These are phyloP conservation scores for Glebionis coronaria DNA, from an alignment of 129 eudicot species.

Conservation along the genomic window DNA sequence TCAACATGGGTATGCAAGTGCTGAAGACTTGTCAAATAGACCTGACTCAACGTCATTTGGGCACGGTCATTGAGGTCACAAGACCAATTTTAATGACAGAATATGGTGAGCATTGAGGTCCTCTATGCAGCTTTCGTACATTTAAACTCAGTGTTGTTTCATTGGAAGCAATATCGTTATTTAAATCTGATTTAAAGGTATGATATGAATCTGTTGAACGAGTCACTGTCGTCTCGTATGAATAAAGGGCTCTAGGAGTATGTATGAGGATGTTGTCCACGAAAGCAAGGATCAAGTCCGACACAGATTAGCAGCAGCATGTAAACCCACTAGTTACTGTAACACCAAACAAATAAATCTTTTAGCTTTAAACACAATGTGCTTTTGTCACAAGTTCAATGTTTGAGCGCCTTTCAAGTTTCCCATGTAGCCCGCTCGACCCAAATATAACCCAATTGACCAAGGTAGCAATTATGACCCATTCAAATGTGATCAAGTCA, in stretches of 20 bases:
- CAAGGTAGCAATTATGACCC: background rate
- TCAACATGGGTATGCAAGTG: too few species aligned
- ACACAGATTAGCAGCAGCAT: background rate
- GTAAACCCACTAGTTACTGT: background rate
- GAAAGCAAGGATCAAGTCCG: conserved; percentile 3
- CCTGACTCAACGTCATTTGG: too few species aligned
- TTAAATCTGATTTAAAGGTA: background rate
- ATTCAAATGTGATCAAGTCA: background rate
- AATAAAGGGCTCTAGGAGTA: background rate
- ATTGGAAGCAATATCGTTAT: background rate
- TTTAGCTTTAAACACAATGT: background rate
- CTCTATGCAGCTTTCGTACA: conserved; percentile 7
- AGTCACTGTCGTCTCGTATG: background rate
- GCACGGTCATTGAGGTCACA: background rate
- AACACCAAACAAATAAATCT: background rate
- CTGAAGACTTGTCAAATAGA: too few species aligned
- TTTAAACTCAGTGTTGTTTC: background rate
- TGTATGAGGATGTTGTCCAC: background rate
- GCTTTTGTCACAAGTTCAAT: background rate
- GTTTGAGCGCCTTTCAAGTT: background rate
- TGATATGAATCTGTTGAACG: background rate
- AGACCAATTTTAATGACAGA: background rate
- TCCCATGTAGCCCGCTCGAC: background rate
- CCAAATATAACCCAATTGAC: conserved; percentile 1
- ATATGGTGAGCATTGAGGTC: background rate